Evolutionary conservation across 2,329 filamentous ascomycete genomes (phyloP), one percentile per base, ranked within the genome.

Genomic region (Nectriaceae sp.): DNA sequence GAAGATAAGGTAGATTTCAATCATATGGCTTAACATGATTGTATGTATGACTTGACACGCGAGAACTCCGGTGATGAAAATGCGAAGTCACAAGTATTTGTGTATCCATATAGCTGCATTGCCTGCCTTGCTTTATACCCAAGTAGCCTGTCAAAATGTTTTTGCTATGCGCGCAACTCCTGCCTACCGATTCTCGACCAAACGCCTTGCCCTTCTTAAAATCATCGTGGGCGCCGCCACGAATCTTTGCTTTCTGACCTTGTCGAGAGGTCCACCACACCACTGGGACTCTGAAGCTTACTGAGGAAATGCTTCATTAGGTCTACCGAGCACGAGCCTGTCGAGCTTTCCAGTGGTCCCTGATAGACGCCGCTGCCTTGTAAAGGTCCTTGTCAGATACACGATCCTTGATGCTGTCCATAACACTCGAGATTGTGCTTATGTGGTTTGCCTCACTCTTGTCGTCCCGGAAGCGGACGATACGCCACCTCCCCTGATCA

Each of bases 361-460:
- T 84, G 58, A 97, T 93, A n/a, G 71, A 75, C 31, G 78, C 80
- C 21, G 88, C 88, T 1, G 82, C 78, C 2, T 73, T 78, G 39
- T 92, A 78, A 26, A 99, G 76, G 64, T 99, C 91, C 48, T 89
- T 78, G 70, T 96, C 84, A 0, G 84, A 88, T 11, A 99, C 90
- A 2, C 84, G 85, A 62, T 97, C 90, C 52, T 84, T 80, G 59
- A 99, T 97, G 69, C 90, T 96, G 56, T 93, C 87, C 50, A 97
- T 79, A 4, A 99, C 94, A 65, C 88, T 95, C 21, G 85, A 77
- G 2, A 97, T 90, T 0, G 89, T 93, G 16, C 76, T 85, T 50
- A 89, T 87, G 70, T 97, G 92, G 63, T 99, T 99, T 0, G 89
- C 91, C 57, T 96, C 88, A 21, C 78, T 76, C 73, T 99, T 99